Conservation (phyloP, 345 rosid genomes). For the Hevea brasiliensis region DNA sequence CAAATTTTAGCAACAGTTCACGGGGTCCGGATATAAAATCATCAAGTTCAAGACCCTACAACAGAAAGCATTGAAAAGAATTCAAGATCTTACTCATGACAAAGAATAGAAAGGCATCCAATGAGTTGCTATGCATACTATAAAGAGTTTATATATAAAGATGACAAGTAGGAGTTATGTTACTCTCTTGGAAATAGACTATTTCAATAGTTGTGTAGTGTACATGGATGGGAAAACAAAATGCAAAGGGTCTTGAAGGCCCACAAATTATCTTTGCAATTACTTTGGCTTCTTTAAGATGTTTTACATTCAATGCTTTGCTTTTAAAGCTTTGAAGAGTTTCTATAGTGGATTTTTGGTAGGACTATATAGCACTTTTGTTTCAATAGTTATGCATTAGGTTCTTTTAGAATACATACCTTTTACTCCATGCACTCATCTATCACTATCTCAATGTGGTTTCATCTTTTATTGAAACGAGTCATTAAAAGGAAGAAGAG, state of each 20-base stretch:
- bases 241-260: not conserved
- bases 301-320: not conserved
- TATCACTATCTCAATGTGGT: not conserved
- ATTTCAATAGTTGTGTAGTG: not conserved
- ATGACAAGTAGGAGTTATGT: not conserved
- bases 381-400: not conserved
- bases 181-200: not conserved
- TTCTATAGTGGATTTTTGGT: no score
- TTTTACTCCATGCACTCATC: not conserved
- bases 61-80: conserved; percentile 16
- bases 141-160: not conserved
- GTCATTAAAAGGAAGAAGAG: not conserved
- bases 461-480: not conserved
- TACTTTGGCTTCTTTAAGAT: not conserved
- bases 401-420: not conserved
- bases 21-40: conserved; percentile 99
- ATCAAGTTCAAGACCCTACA: conserved; percentile 93
- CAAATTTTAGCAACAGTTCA: conserved; percentile 92
- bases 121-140: no score
- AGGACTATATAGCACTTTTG: not conserved
- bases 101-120: not conserved
- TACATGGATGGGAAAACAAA: not conserved
- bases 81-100: not conserved
- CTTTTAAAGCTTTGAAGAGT: not conserved
- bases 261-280: not conserved